phyloP scores from a whole-genome alignment of 805 yeast species.

The Kazachstania taianensis region DNA sequence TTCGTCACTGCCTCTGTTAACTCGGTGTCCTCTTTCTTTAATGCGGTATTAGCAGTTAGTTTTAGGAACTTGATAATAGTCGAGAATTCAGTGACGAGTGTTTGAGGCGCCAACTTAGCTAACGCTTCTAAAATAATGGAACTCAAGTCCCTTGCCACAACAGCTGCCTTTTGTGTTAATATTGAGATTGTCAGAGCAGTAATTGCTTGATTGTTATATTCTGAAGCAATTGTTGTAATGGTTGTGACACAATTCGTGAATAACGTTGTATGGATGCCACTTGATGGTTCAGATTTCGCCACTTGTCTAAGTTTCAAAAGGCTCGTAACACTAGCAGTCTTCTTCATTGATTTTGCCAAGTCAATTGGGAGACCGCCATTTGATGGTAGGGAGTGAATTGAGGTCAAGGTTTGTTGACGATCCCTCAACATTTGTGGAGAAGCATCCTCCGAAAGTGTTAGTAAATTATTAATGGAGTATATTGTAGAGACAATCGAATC shows the following conservation, averaged over 20 bases:
- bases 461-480: conserved; percentile 68
- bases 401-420: conserved; percentile 24
- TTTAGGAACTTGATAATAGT: conserved; percentile 51
- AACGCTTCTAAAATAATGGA: conserved; percentile 49
- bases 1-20: conserved; percentile 34
- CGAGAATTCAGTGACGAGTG: conserved; percentile 57
- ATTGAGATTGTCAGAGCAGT: conserved; percentile 72
- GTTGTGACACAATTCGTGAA: conserved; percentile 63
- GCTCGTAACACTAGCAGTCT: background rate
- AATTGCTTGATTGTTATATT: conserved; percentile 61
- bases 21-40: conserved; percentile 29
- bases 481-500: conserved; percentile 77
- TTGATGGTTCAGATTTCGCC: conserved; percentile 12
- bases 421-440: conserved; percentile 29
- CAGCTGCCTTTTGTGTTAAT: conserved; percentile 61
- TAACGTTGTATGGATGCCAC: conserved; percentile 10
- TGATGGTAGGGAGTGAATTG: conserved; percentile 5
- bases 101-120: conserved; percentile 48
- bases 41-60: conserved; percentile 37
- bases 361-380: background rate
- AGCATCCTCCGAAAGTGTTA: conserved; percentile 45
- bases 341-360: background rate
- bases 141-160: conserved; percentile 43
- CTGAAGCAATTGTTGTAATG: conserved; percentile 52
- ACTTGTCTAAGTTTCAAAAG: conserved; percentile 2